Evolutionary conservation across 169 alveolate genomes (phyloP), one percentile per base, ranked within the genome.

Genomic region (Pseudocohnilembus persalinus): DNA sequence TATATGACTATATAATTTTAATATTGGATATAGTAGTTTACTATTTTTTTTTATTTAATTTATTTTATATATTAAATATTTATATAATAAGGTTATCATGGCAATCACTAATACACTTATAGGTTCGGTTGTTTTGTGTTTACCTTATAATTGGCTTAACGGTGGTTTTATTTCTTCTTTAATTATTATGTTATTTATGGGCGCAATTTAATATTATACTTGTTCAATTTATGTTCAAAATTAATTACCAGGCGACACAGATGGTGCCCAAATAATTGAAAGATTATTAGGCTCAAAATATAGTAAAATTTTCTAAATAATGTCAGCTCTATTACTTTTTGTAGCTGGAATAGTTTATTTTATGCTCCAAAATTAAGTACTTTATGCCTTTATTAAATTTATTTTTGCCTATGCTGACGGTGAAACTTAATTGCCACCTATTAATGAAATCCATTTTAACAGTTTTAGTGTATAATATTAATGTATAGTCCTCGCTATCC

Each of bases 131-230:
- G 77, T 75, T 49, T 49, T 79, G 0, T 68, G 35, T 0, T 30
- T 79, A 63, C 84, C 84, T 35, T 73, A 68, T 20, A 79, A 79
- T 79, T 34, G 34, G 15, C 29, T 28, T 15, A 63, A 34, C n/a
- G 77, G 84, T 26, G 84, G 84, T 26, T 20, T 79, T 16, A 63
- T 79, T 28, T 29, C 64, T 63, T 29, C 76, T 64, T 63, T 79
- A 20, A 79, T 79, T 79, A n/a, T 79, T n/a, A 79, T 79, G 84
- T 29, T 73, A 49, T 15, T 79, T 15, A 79, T 79, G n/a, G 84
- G 84, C 11, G 35, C 16, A 11, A 29, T 79, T 28, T 79, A 74
- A 4, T 79, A 79, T 64, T 34, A 49, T 1, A 79, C 84, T 29
- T 79, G 84, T 49, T 34, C 31, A 0, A 34, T 49, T 28, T 49